Conservation (phyloP, 2,329 filamentous ascomycete genomes). For the Talaromyces verruculosus region DNA sequence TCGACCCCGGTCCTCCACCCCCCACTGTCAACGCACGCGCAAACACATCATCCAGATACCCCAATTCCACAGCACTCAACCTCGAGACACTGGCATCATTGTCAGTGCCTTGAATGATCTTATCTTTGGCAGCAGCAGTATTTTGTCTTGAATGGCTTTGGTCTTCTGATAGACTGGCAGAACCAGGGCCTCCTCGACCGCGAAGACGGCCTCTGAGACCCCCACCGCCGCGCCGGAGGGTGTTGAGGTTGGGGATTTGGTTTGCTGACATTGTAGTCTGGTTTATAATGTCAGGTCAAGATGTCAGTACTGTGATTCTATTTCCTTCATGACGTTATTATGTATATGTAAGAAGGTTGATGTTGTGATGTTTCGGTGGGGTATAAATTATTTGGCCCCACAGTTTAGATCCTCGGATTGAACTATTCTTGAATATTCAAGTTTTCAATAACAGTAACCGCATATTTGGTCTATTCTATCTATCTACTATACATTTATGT, state of each 20-base stretch:
- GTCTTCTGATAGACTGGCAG: constrained; percentile 23
- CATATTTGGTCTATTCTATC: neutral
- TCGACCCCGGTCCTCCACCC: constrained; percentile 43
- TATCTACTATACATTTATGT: constrained; percentile 20
- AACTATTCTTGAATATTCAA: too few relatives aligned
- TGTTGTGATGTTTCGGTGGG: constrained; percentile 18
- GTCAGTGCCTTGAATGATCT: constrained; percentile 82
- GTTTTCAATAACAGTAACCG: too few relatives aligned
- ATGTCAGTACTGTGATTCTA: neutral
- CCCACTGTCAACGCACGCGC: constrained; percentile 66
- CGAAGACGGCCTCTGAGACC: constrained; percentile 53
- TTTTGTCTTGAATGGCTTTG: constrained; percentile 34
- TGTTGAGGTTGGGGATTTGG: constrained; percentile 75
- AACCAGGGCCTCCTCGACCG: constrained; percentile 44
- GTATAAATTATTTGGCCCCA: constrained; percentile 11
- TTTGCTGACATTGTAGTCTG: constrained; percentile 63
- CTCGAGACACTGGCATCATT: constrained; percentile 86
- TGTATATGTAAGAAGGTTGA: neutral
- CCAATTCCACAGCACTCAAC: constrained; percentile 80
- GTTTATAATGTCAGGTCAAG: neutral
- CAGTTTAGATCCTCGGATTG: neutral
- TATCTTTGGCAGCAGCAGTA: constrained; percentile 57
- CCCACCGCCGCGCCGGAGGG: constrained; percentile 55
- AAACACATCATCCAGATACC: constrained; percentile 81
- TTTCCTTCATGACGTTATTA: neutral